Evolutionary conservation across 2,329 filamentous ascomycete genomes (phyloP), one percentile per base, ranked within the genome.

Genomic region (Fusarium papillatum): DNA sequence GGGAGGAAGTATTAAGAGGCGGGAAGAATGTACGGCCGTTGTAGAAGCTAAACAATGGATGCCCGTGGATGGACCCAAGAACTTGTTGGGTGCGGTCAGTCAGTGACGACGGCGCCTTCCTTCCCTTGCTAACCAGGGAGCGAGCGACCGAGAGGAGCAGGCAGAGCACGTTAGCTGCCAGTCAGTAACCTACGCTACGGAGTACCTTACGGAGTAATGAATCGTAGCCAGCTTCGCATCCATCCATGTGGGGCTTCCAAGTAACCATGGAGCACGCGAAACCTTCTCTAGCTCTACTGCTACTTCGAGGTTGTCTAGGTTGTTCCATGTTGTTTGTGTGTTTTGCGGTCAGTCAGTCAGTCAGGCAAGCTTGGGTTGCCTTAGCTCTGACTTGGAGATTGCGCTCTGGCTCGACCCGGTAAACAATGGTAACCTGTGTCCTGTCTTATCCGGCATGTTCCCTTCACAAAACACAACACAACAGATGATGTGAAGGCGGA

Each of bases 1-100:
- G 64, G 61, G 69, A 68, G 61, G 69, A 69, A 67, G 70, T 74
- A 67, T 48, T 50, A 72, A 64, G 75, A 73, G 53, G 19, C 29
- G 43, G 50, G 50, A 34, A 65, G 46, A 65, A 50, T 41, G 63
- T 61, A 68, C 62, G 64, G 64, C 68, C 64, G 74, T 72, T 73
- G 64, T 39, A 70, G 65, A 66, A 57, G 50, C 50, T 31, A 57
- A 57, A 57, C 50, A 55, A 50, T 50, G 46, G 46, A 48, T 48
- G 31, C 31, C 31, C 31, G 46, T 46, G 41, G 41, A 46, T 43
- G 41, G 39, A 53, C 48, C 48, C 24, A 50, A 50, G 46, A 29
- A 31, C 48, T 46, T 29, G 48, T 53, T 53, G 48, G 50, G 17
- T 31, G n/a, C 41, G 48, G 48, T 53, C 48, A 17, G 48, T 31